A percentile compares a stretch with the other conserved stretches of the same genome.
Conservation (phyloP, 768 basidiomycete species). For the Phaeotremella skinneri region DNA sequence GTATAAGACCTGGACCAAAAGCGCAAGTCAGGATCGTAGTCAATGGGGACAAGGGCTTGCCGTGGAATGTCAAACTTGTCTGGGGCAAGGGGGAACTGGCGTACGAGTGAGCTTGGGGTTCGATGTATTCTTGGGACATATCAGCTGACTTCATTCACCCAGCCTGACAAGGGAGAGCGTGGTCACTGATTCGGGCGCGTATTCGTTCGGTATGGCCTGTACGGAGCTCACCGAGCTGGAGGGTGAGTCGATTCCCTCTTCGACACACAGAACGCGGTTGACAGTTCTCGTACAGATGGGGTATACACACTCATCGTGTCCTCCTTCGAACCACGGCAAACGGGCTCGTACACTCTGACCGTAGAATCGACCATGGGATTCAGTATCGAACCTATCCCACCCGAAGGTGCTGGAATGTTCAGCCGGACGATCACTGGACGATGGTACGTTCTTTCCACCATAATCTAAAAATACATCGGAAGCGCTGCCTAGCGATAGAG, state of each 20-base stretch:
- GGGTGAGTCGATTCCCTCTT: conserved; percentile 54
- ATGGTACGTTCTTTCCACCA: conserved; percentile 60
- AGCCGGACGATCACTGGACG: conserved; percentile 63
- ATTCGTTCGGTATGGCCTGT: conserved; percentile 72
- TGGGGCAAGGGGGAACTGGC: conserved; percentile 75
- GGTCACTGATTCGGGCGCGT: conserved; percentile 71
- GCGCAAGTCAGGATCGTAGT: conserved; percentile 56
- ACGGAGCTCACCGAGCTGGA: conserved; percentile 56
- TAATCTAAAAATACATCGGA: no score
- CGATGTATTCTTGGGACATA: not conserved
- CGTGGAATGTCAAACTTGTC: conserved; percentile 69
- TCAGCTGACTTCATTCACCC: conserved; percentile 36
- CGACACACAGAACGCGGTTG: not conserved
- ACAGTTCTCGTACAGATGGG: conserved; percentile 57
- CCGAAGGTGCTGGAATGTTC: conserved; percentile 93
- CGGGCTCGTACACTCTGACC: conserved; percentile 65
- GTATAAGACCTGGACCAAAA: not conserved
- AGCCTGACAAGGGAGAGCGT: conserved; percentile 63
- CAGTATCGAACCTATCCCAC: conserved; percentile 65
- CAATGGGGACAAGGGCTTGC: conserved; percentile 64
- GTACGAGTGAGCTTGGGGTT: conserved; percentile 61
- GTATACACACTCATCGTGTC: conserved; percentile 82
- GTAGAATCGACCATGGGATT: conserved; percentile 64
- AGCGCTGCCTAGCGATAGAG: not conserved
- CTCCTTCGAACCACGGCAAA: conserved; percentile 70